These are phyloP conservation scores for Diaporthe caulivora DNA, from an alignment of 2,329 filamentous ascomycete genomes.

Conservation along the genomic window DNA sequence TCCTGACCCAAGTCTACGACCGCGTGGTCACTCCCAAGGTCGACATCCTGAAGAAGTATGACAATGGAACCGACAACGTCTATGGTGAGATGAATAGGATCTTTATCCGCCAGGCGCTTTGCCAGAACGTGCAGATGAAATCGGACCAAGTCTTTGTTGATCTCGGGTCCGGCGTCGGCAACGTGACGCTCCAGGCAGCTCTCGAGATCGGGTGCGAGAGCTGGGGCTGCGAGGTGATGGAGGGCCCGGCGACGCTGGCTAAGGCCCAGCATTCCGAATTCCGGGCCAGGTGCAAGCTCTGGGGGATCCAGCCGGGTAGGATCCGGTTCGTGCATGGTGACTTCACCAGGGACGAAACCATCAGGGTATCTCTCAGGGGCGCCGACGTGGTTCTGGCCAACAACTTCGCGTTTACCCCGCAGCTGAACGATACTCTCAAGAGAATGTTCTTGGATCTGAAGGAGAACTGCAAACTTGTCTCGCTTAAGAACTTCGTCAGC, in stretches of 20 bases:
- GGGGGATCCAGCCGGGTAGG: constrained; percentile 85
- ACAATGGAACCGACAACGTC: constrained; percentile 91
- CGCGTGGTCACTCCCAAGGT: constrained; percentile 92
- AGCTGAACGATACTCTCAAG: constrained; percentile 86
- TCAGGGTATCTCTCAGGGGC: constrained; percentile 79
- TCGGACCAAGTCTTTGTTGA: constrained; percentile 93
- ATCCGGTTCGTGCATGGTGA: constrained; percentile 87
- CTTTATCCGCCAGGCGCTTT: constrained; percentile 86
- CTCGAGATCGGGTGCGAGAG: constrained; percentile 93
- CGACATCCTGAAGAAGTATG: constrained; percentile 84
- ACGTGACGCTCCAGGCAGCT: constrained; percentile 93
- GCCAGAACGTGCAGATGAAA: constrained; percentile 79
- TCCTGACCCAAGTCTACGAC: constrained; percentile 89
- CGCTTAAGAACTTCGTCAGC: constrained; percentile 90
- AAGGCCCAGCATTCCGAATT: constrained; percentile 87
- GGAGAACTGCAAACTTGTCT: constrained; percentile 89
- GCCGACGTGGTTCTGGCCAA: constrained; percentile 98
- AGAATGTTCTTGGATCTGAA: constrained; percentile 95
- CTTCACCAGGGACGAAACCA: constrained; percentile 80
- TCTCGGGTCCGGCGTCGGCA: constrained; percentile 94
- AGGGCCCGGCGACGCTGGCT: constrained; percentile 86
- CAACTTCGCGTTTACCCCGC: constrained; percentile 94
- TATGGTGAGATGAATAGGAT: constrained; percentile 92
- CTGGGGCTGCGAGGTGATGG: constrained; percentile 97
- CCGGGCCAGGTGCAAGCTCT: constrained; percentile 84